Evolutionary conservation across 139 green algal genomes (phyloP).

Genomic region (Trebouxia sp.): DNA sequence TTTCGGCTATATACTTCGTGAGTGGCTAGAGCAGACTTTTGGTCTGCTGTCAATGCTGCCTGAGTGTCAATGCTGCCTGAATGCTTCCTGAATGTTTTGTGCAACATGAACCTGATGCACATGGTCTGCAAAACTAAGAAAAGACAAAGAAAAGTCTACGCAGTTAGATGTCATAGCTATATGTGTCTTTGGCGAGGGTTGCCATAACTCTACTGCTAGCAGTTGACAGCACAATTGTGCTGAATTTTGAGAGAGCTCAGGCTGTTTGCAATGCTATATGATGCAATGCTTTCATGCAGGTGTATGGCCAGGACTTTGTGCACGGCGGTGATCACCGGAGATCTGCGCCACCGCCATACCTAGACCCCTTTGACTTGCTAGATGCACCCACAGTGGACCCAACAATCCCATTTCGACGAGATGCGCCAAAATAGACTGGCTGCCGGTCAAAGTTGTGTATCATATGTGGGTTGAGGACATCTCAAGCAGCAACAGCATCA

Average conservation of each 20-base stretch:
- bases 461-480: no score
- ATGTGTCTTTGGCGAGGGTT: no score
- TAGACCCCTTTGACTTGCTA: conserved; percentile 69
- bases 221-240: no score
- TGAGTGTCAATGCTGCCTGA: no score
- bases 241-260: no score
- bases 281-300: conserved; percentile 35
- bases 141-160: no score
- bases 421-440: not conserved
- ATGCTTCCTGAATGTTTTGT: no score
- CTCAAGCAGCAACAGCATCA: not conserved
- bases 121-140: no score
- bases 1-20: conserved; percentile 54
- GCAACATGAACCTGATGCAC: no score
- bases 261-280: no score
- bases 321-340: conserved; percentile 49
- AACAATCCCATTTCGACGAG: conserved; percentile 53
- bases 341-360: conserved; percentile 44
- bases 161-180: no score
- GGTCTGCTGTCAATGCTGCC: not conserved
- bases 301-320: conserved; percentile 68
- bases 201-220: no score
- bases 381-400: conserved; percentile 72
- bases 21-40: conserved; percentile 3
- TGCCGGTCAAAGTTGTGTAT: not conserved